Evolutionary conservation across 2,329 filamentous ascomycete species (phyloP).

Genomic region (Claviceps fusiformis): DNA sequence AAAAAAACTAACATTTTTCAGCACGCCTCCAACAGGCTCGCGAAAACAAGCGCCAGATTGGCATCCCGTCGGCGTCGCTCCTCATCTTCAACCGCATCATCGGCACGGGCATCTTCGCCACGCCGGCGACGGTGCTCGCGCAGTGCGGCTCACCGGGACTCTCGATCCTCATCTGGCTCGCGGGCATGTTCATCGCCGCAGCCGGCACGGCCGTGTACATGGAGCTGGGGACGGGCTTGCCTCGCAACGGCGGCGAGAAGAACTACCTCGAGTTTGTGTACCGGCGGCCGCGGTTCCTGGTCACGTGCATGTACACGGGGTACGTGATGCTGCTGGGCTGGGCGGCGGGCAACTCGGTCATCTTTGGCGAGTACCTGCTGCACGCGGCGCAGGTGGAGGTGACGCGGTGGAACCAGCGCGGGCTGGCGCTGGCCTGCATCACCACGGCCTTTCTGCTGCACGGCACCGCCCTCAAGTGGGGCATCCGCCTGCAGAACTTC

Average conservation of each 20-base stretch:
- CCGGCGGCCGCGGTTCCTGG: slow-evolving; percentile 45
- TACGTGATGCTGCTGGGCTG: slow-evolving; percentile 52
- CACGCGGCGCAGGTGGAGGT: slow-evolving; percentile 50
- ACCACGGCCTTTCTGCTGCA: slow-evolving; percentile 53
- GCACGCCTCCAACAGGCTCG: slow-evolving; percentile 22
- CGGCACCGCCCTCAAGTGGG: slow-evolving; percentile 49
- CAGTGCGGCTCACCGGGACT: slow-evolving; percentile 49
- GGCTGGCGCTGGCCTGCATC: slow-evolving; percentile 52
- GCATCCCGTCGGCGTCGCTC: slow-evolving; percentile 39
- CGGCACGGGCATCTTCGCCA: slow-evolving; percentile 54
- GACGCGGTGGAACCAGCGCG: slow-evolving; percentile 53
- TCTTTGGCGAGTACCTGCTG: slow-evolving; percentile 59
- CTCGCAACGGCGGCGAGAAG: slow-evolving; percentile 52
- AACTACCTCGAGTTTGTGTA: slow-evolving; percentile 55
- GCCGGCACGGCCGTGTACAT: slow-evolving; percentile 52
- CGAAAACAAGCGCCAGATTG: slow-evolving; percentile 41
- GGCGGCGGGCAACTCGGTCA: slow-evolving; percentile 53
- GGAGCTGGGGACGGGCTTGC: slow-evolving; percentile 52
- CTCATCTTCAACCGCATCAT: slow-evolving; percentile 54
- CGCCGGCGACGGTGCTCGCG: slow-evolving; percentile 41
- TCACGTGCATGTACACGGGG: slow-evolving; percentile 44
- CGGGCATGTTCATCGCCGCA: slow-evolving; percentile 45
- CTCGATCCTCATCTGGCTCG: slow-evolving; percentile 49
- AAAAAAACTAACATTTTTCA: background rate
- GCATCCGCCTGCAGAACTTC: slow-evolving; percentile 51